Evolutionary conservation across 805 yeast species (phyloP), one percentile per base, ranked within the genome.

Genomic region (Pichia rugopelliculosa): DNA sequence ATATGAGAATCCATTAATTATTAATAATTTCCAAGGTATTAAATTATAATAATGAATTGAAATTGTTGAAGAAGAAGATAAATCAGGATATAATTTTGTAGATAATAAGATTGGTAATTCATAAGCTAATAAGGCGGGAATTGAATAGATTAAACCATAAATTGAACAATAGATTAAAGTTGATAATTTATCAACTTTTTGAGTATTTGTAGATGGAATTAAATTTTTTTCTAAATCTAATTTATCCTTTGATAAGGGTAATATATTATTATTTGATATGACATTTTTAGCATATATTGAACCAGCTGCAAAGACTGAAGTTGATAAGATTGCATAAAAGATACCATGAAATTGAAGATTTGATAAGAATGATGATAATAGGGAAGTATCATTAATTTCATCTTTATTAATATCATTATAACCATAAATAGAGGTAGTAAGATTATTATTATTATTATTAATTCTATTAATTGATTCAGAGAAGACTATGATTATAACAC

Each of bases 231-330:
- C 54, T 21, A 51, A 34, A 30, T 51, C 54, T 12, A 46, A 8
- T n/a, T 30, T 30, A 15, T 30, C 18, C 34, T 30, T 30, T 30
- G 20, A n/a, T 13, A 6, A 11, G 6, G 39, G 15, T 38, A 20
- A n/a, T n/a, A 8, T 2, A 5, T 26, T 23, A 36, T 38, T 41
- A 22, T 58, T 65, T 34, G 90, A 87, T 52, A 88, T 76, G 36
- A 89, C 80, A 53, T 80, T 82, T 66, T 89, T 89, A 36, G 93
- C 89, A 64, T 87, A 88, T 40, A 89, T 85, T 60, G 88, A 88
- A 59, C 88, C 96, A 3, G 81, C 77, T 6, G 91, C 95, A 69
- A 89, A 88, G 18, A 87, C 78, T 8, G 84, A 61, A 42, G 90
- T 76, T 5, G 93, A 79, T 26, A 79, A 50, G 10, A 82, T 66